These are phyloP conservation scores for Colletotrichum sp. DNA, from an alignment of 2,329 filamentous ascomycete genomes.

Conservation along the genomic window DNA sequence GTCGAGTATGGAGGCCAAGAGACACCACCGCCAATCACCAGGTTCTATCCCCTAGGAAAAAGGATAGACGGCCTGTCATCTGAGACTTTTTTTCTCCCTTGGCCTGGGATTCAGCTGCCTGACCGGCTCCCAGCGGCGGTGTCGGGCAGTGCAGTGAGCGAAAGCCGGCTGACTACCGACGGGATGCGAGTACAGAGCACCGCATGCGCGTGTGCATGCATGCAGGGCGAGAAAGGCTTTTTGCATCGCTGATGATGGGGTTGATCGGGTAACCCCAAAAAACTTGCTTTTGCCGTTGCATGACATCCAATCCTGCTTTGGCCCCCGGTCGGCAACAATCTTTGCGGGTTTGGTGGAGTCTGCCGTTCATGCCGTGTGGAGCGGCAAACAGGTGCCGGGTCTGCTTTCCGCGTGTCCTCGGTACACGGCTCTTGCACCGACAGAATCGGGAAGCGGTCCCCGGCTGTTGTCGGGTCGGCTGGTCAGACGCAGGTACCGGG, in stretches of 20 bases:
- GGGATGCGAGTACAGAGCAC: neutral
- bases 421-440: fast-evolving
- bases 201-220: neutral
- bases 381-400: neutral
- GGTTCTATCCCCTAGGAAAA: neutral
- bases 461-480: neutral
- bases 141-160: neutral
- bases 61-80: neutral
- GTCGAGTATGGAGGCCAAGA: neutral
- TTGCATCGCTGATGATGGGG: neutral
- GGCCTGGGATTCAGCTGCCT: neutral
- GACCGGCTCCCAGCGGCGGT: neutral
- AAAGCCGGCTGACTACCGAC: neutral
- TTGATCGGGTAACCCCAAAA: neutral
- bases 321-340: neutral
- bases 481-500: neutral
- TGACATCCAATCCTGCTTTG: neutral
- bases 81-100: neutral
- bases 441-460: neutral
- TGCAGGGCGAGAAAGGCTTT: neutral
- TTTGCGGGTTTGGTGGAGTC: neutral
- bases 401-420: fast-evolving
- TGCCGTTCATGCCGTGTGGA: neutral
- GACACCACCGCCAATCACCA: neutral
- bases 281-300: neutral